Conservation (phyloP, 2,329 filamentous ascomycete genomes). For the Sporothrix inflata region DNA sequence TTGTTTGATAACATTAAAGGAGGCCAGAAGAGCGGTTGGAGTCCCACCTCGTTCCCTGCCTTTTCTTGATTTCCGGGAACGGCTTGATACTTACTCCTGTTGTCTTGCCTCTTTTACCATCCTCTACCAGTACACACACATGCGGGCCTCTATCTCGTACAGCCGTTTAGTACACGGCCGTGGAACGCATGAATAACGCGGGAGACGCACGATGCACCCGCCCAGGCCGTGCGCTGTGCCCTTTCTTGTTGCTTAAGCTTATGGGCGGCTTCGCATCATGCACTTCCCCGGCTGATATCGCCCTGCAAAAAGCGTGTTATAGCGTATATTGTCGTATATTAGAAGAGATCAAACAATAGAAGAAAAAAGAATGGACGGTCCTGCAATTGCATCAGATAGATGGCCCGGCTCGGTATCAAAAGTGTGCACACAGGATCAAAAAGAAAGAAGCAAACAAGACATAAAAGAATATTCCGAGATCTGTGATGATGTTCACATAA, state of each 20-base stretch:
- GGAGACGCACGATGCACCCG: slow-evolving; percentile 2
- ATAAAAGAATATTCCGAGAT: background rate
- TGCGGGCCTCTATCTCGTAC: background rate
- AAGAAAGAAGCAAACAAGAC: background rate
- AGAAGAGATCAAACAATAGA: background rate
- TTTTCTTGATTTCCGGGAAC: slow-evolving; percentile 30
- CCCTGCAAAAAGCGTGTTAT: background rate
- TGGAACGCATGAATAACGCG: slow-evolving; percentile 2
- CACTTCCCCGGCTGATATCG: slow-evolving; percentile 22
- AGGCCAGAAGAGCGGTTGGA: background rate
- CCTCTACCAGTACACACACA: background rate
- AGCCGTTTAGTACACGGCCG: background rate
- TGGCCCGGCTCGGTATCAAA: background rate
- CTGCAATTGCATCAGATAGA: slow-evolving; percentile 24
- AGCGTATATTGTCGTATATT: background rate
- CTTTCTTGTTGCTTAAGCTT: background rate
- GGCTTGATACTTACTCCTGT: slow-evolving; percentile 30
- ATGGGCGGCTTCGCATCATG: background rate
- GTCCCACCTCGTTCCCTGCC: background rate
- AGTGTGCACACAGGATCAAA: background rate
- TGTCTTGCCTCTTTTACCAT: background rate
- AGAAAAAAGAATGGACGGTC: background rate
- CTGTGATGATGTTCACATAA: background rate
- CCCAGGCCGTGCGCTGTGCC: background rate
- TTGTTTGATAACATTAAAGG: background rate